Evolutionary conservation across 2,329 filamentous ascomycete species (phyloP), one percentile per base, ranked within the genome.

Genomic region (Thyridium curvatum): DNA sequence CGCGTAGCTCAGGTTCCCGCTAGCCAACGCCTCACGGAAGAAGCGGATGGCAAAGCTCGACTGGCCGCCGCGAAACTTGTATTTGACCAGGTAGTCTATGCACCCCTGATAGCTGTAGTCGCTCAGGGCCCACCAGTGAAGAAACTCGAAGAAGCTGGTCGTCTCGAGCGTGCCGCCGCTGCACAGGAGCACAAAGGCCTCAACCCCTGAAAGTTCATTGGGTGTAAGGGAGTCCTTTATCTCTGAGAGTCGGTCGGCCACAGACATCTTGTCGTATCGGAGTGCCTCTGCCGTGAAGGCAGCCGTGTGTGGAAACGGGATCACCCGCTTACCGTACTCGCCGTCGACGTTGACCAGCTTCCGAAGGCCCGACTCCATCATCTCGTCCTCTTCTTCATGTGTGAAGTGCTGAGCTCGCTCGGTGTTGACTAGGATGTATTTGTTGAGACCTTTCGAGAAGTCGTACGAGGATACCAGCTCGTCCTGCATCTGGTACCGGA

Each of bases 281-380:
- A 52, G 43, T 2, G 56, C 60, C 8, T 55, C 54, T 9, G 57
- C 42, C 16, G 56, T 58, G 21, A 60, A 46, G 17, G 53, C 49
- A 21, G 56, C 45, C 39, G 60, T 54, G 46, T 69, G 62, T 0
- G 68, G 62, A 14, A 62, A 63, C 2, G 67, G 61, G 12, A 71
- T 57, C 13, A 61, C 52, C 2, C 48, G 56, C 14, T 58, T 52
- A 4, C 61, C 65, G 37, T 51, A 48, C 4, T 46, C 45, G 1
- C 68, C 68, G 40, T 72, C 69, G 4, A 72, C 56, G 31, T 72
- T 66, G 30, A 66, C 59, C 13, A 72, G 60, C 16, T 71, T 71
- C 6, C 54, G 51, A 2, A 70, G 39, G 0, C 52, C 61, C 31
- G 51, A 49, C 39, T 53, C 48, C 35, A 59, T 59, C 1, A 65